phyloP scores from a whole-genome alignment of 129 eudicot species.

The Pittosporum tobira region DNA sequence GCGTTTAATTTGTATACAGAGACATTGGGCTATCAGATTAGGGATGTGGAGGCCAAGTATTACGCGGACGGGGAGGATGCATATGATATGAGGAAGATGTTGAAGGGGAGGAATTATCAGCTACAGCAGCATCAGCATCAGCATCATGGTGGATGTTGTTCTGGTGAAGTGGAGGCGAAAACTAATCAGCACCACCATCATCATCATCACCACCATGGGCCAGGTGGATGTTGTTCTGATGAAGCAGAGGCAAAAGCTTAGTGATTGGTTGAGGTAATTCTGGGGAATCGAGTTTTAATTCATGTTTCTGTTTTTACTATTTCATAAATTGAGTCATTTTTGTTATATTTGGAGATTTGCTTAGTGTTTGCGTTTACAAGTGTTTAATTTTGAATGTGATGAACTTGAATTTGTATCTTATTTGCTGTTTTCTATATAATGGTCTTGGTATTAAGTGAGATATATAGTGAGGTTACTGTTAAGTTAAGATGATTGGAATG shows the following conservation, averaged over 20 bases:
- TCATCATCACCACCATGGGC: too few species aligned
- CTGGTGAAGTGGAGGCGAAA: slow-evolving; percentile 33
- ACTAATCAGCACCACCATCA: too few species aligned
- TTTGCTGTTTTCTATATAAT: too few species aligned
- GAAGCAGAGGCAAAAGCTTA: too few species aligned
- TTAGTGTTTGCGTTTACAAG: not conserved
- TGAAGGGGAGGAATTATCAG: slow-evolving; percentile 52
- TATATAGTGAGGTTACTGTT: too few species aligned
- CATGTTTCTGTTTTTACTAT: too few species aligned
- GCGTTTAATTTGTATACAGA: slow-evolving; percentile 75
- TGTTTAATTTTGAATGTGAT: slow-evolving; percentile 4
- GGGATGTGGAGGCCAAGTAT: slow-evolving; percentile 82
- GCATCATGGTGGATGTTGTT: slow-evolving; percentile 68
- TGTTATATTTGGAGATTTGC: not conserved
- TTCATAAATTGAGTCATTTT: too few species aligned
- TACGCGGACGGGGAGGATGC: slow-evolving; percentile 99
- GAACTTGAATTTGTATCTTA: too few species aligned
- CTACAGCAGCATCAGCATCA: slow-evolving; percentile 66
- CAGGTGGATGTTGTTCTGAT: too few species aligned
- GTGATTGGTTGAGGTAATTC: slow-evolving; percentile 18
- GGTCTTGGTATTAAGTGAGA: too few species aligned
- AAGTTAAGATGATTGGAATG: too few species aligned
- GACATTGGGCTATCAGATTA: slow-evolving; percentile 74
- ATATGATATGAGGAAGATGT: slow-evolving; percentile 84
- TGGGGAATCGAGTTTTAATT: not conserved